Conservation (phyloP, 2,329 filamentous ascomycete species). For the Trichoderma brevicompactum region DNA sequence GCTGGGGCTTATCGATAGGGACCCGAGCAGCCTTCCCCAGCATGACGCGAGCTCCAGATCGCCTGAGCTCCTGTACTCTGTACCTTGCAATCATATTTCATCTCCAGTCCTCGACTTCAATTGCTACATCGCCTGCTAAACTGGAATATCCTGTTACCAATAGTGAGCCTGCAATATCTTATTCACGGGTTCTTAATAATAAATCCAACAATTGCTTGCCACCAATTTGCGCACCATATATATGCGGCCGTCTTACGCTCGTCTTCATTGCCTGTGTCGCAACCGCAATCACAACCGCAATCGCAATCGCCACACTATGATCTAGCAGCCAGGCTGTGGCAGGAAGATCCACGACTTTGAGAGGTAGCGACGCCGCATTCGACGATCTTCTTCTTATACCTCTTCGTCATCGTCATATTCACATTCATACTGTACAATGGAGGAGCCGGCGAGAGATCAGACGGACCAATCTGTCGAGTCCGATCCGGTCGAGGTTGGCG, state of each 20-base stretch:
- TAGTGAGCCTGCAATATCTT: background rate
- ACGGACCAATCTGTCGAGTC: constrained; percentile 43
- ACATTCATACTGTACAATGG: constrained; percentile 33
- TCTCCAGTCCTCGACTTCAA: background rate
- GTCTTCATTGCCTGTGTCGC: constrained; percentile 1
- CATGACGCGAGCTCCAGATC: constrained; percentile 23
- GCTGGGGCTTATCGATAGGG: constrained; percentile 27
- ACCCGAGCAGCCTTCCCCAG: constrained; percentile 1
- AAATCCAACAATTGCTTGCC: background rate
- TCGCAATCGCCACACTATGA: constrained; percentile 38
- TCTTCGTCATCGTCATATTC: constrained; percentile 10
- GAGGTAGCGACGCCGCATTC: constrained; percentile 34
- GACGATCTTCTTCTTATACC: constrained; percentile 27
- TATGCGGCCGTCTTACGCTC: constrained; percentile 11
- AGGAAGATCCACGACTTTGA: constrained; percentile 34
- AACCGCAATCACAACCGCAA: constrained; percentile 12
- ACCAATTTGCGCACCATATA: background rate
- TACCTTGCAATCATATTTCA: background rate
- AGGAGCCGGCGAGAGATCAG: constrained; percentile 37
- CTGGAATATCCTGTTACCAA: background rate
- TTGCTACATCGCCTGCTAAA: background rate
- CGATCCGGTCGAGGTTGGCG: constrained; percentile 50
- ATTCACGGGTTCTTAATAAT: background rate
- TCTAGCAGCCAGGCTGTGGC: constrained; percentile 39
- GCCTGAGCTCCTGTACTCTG: background rate